phyloP scores from a whole-genome alignment of 2,329 filamentous ascomycete genomes.

The Ceratocystis colombiana region DNA sequence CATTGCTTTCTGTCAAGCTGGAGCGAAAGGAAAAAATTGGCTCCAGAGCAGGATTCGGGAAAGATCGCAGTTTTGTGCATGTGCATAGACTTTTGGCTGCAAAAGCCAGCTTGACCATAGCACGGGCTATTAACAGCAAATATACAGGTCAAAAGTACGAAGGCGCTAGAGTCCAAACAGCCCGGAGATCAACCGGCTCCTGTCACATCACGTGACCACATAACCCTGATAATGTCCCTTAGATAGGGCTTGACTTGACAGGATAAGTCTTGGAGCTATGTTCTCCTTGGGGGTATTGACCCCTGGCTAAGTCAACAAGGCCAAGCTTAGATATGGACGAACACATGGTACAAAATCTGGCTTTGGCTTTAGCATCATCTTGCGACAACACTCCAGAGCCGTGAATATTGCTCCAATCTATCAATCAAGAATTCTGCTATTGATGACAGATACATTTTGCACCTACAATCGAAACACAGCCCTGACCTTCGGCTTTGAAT shows the following conservation, averaged over 20 bases:
- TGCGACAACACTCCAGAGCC: background rate
- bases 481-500: background rate
- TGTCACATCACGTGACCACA: background rate
- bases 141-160: constrained; percentile 14
- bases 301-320: constrained; percentile 7
- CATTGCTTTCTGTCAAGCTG: constrained; percentile 34
- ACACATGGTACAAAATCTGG: background rate
- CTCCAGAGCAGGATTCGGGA: constrained; percentile 36
- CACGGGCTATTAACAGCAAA: too few species aligned
- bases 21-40: constrained; percentile 35
- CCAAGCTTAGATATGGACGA: constrained; percentile 9
- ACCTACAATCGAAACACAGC: background rate
- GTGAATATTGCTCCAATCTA: background rate
- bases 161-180: background rate
- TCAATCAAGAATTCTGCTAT: background rate
- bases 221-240: constrained; percentile 15
- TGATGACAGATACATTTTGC: background rate
- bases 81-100: constrained; percentile 24
- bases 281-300: background rate
- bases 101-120: background rate
- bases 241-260: background rate
- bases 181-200: constrained; percentile 21
- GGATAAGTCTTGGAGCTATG: background rate
- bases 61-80: constrained; percentile 40
- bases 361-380: background rate